phyloP scores from a whole-genome alignment of 176 grass and related monocot genomes.

The Otatea glauca region DNA sequence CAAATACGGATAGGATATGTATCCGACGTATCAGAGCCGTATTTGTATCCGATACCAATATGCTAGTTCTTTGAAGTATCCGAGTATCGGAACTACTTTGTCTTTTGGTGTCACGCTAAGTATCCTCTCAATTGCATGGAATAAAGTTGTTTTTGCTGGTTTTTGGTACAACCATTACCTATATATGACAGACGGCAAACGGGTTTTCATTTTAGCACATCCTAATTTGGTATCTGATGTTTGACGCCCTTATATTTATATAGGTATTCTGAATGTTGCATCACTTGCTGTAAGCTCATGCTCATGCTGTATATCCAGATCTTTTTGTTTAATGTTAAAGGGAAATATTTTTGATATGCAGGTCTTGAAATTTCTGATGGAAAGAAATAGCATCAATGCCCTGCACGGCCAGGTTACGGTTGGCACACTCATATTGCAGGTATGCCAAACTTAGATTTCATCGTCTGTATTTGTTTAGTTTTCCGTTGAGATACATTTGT shows the following conservation, averaged over 20 bases:
- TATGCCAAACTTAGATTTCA: constrained; percentile 34
- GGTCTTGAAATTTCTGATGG: constrained; percentile 99
- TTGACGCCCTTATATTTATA: neutral
- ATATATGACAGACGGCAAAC: neutral
- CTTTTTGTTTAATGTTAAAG: constrained; percentile 4
- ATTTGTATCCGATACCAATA: no score
- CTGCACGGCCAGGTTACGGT: constrained; percentile 97
- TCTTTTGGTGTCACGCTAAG: neutral
- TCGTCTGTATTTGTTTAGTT: constrained; percentile 11
- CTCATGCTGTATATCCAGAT: constrained; percentile 15
- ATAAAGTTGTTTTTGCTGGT: constrained; percentile 1
- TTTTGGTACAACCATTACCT: neutral
- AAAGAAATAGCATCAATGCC: constrained; percentile 94
- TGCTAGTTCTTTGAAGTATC: no score
- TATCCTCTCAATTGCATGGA: neutral
- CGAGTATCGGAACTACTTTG: no score
- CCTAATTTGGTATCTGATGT: neutral
- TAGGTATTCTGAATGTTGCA: constrained; percentile 10
- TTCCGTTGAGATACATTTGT: constrained; percentile 21
- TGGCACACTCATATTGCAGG: constrained; percentile 96
- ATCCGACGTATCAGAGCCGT: no score
- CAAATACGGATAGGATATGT: no score
- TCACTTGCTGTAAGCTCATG: neutral
- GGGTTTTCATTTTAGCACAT: neutral
- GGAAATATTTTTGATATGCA: constrained; percentile 34